phyloP scores from a whole-genome alignment of 192 early-diverging fungal genomes.

The Linnemannia elongata region DNA sequence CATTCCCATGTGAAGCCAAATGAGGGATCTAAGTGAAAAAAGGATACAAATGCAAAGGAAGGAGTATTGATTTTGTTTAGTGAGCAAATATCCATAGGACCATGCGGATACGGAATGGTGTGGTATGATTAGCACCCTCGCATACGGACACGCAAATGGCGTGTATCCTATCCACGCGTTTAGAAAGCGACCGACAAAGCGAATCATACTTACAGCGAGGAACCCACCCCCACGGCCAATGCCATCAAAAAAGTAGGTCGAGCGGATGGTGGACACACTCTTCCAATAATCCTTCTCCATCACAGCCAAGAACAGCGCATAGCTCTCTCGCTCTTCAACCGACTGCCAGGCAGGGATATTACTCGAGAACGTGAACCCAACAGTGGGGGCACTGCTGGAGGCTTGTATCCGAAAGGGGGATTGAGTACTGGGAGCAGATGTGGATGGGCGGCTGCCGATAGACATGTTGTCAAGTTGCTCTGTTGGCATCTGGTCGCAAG shows the following conservation, averaged over 20 bases:
- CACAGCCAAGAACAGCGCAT: slow-evolving; percentile 17
- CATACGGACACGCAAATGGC: neutral
- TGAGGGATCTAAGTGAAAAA: slow-evolving; percentile 43
- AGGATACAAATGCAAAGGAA: neutral
- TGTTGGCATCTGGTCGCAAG: neutral
- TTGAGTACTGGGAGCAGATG: slow-evolving; percentile 21
- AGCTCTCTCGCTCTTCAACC: slow-evolving; percentile 34
- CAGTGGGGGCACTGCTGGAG: neutral
- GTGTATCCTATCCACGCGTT: neutral
- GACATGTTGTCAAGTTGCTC: slow-evolving; percentile 7
- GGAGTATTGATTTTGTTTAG: neutral
- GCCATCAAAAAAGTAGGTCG: slow-evolving; percentile 53
- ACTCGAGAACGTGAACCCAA: slow-evolving; percentile 27
- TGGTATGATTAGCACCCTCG: neutral
- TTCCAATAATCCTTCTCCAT: slow-evolving; percentile 48
- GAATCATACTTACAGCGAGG: slow-evolving; percentile 30
- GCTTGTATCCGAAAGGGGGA: slow-evolving; percentile 9
- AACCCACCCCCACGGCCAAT: slow-evolving; percentile 54
- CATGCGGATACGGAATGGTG: neutral
- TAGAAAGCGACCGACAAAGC: neutral
- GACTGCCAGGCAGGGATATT: slow-evolving; percentile 15
- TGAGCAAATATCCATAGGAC: neutral
- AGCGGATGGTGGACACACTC: slow-evolving; percentile 51
- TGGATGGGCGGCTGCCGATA: slow-evolving; percentile 12
- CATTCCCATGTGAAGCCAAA: slow-evolving; percentile 57